These are phyloP conservation scores for Tulasnella sp. DNA, from an alignment of 768 basidiomycete species.

Conservation along the genomic window DNA sequence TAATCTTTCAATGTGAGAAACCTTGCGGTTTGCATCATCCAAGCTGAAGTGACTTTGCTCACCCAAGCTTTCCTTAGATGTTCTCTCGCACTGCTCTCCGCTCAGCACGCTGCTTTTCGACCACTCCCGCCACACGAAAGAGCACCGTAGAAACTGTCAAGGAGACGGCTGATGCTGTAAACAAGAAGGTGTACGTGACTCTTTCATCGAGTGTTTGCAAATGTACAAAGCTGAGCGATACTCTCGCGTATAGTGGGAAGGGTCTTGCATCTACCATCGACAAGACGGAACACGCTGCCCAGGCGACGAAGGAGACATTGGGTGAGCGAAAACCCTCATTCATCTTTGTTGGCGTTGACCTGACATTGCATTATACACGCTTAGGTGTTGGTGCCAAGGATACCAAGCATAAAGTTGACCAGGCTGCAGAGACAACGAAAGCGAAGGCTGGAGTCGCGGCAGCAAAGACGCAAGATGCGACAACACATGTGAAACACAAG, in stretches of 20 bases:
- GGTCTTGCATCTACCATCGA: slow-evolving; percentile 14
- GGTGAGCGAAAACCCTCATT: too few species aligned
- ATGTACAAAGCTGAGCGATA: neutral
- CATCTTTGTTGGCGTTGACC: neutral
- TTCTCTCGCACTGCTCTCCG: slow-evolving; percentile 10
- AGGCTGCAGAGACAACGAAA: slow-evolving; percentile 13
- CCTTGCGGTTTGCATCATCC: too few species aligned
- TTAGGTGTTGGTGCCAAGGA: slow-evolving; percentile 12
- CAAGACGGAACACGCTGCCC: slow-evolving; percentile 7
- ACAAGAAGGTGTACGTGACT: slow-evolving; percentile 14
- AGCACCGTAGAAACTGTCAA: slow-evolving; percentile 4
- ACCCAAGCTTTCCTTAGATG: neutral
- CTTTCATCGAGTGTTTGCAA: neutral
- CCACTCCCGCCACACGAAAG: slow-evolving; percentile 11
- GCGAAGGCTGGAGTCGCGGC: slow-evolving; percentile 8
- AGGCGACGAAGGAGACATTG: slow-evolving; percentile 10
- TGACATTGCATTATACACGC: too few species aligned
- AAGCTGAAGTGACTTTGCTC: neutral
- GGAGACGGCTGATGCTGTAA: slow-evolving; percentile 11
- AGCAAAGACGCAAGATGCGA: slow-evolving; percentile 5
- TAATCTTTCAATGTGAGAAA: too few species aligned
- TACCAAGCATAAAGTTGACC: slow-evolving; percentile 9
- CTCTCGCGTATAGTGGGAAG: slow-evolving; percentile 3
- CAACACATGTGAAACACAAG: slow-evolving; percentile 12
- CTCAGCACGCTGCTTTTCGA: slow-evolving; percentile 10